Evolutionary conservation across 2,329 filamentous ascomycete genomes (phyloP).

Genomic region (Cercospora sesami): DNA sequence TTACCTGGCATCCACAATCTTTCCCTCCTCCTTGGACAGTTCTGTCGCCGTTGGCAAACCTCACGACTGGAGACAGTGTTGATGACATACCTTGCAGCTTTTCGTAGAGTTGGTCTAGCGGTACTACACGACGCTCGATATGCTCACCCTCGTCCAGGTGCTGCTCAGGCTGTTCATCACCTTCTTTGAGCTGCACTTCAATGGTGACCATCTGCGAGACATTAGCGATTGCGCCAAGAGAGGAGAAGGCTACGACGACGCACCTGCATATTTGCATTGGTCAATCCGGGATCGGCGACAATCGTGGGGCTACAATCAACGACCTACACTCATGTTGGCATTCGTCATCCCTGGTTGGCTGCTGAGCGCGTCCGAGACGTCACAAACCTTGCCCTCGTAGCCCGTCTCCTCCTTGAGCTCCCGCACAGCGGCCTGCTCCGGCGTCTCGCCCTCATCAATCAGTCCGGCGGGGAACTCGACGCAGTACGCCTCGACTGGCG

Average conservation of each 20-base stretch:
- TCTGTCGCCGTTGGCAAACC: constrained; percentile 32
- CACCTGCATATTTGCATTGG: constrained; percentile 60
- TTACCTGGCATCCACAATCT: constrained; percentile 53
- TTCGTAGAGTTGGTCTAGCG: constrained; percentile 57
- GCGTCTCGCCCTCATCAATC: constrained; percentile 58
- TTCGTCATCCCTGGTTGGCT: constrained; percentile 56
- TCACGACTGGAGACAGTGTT: not conserved
- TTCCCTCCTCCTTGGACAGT: constrained; percentile 49
- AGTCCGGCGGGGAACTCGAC: constrained; percentile 63
- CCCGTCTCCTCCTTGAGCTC: constrained; percentile 65
- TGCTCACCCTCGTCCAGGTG: constrained; percentile 62
- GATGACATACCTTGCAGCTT: constrained; percentile 47
- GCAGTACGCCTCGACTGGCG: constrained; percentile 58
- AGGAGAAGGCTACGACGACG: constrained; percentile 7
- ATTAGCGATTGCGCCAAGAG: not conserved
- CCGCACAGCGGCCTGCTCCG: constrained; percentile 57
- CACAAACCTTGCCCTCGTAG: constrained; percentile 54
- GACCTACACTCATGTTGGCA: constrained; percentile 41
- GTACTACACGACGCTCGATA: constrained; percentile 61
- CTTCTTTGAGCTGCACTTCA: constrained; percentile 54
- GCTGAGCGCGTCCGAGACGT: constrained; percentile 59
- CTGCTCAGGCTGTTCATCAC: constrained; percentile 58
- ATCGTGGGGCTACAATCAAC: constrained; percentile 62
- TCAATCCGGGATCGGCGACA: constrained; percentile 65
- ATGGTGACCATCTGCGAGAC: constrained; percentile 54